Evolutionary conservation across 331 rosid genomes (phyloP).

Genomic region (Stylosanthes scabra): DNA sequence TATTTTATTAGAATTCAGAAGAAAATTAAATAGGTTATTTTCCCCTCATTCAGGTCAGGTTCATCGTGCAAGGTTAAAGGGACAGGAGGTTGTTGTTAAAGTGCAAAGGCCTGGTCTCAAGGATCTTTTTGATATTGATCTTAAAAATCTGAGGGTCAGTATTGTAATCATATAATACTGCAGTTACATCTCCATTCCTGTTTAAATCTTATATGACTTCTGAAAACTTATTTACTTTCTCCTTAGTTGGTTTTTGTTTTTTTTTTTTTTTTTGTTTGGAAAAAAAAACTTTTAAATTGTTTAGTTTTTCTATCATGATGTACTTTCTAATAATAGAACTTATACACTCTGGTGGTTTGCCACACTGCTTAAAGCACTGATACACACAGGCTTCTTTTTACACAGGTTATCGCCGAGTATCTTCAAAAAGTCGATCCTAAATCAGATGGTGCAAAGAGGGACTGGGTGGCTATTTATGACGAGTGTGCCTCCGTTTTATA

Average conservation of each 20-base stretch:
- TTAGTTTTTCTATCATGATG: constrained; percentile 12
- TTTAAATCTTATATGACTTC: constrained; percentile 5
- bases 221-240: constrained; percentile 13
- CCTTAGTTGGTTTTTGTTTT: constrained; percentile 21
- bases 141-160: constrained; percentile 97
- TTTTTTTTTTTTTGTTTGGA: background rate
- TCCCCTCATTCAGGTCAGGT: constrained; percentile 63
- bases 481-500: constrained; percentile 97
- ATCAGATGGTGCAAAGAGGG: constrained; percentile 99
- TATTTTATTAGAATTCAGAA: constrained; percentile 21
- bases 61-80: constrained; percentile 91
- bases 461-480: constrained; percentile 99
- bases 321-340: constrained; percentile 10
- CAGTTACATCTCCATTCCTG: background rate
- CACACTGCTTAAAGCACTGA: constrained; percentile 23
- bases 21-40: constrained; percentile 25
- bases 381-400: constrained; percentile 15
- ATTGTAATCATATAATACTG: constrained; percentile 16
- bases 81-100: constrained; percentile 88
- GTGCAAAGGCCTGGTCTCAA: constrained; percentile 99
- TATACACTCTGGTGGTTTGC: constrained; percentile 28
- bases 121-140: constrained; percentile 96
- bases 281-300: background rate
- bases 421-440: constrained; percentile 98
- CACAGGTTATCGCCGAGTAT: constrained; percentile 96